Evolutionary conservation across 208 protist species (phyloP).

Genomic region (Leishmania braziliensis): DNA sequence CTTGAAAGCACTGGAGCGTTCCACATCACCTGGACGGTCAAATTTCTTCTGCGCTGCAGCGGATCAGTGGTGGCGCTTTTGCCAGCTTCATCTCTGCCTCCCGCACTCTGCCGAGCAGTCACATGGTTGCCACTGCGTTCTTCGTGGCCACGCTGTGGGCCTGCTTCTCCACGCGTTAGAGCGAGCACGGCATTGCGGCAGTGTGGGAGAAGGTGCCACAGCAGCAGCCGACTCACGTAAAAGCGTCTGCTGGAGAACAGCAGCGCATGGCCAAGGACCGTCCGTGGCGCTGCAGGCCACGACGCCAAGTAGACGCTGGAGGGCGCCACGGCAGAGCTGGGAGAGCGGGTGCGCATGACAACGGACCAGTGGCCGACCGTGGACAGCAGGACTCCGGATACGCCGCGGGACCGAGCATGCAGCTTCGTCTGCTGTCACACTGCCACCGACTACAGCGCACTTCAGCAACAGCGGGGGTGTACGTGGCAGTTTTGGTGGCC

Average conservation of each 20-base stretch:
- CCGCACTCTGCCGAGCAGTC: too few relatives aligned
- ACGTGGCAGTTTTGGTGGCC: background rate
- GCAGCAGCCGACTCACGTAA: background rate
- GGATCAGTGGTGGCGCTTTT: conserved; percentile 12
- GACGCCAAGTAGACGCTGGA: conserved; percentile 33
- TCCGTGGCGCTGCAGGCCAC: conserved; percentile 35
- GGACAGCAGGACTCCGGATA: conserved; percentile 19
- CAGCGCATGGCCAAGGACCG: background rate
- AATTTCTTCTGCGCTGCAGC: background rate
- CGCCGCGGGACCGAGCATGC: background rate
- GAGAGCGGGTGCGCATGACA: conserved; percentile 29
- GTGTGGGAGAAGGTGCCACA: background rate
- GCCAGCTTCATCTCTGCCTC: too few relatives aligned
- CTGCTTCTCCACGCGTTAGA: too few relatives aligned
- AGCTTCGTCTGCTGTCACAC: background rate
- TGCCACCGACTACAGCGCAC: background rate
- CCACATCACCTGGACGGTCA: background rate
- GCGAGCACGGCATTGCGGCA: too few relatives aligned
- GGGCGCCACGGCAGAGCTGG: conserved; percentile 34
- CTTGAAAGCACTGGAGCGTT: background rate
- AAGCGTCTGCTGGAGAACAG: background rate
- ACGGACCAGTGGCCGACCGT: conserved; percentile 12
- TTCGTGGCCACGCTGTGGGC: too few relatives aligned
- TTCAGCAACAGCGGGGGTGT: background rate
- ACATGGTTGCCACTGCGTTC: too few relatives aligned